Percentiles rank a stretch among this genome's conserved stretches.
phyloP scores from a whole-genome alignment of 1,139 yeast genomes.

The Blastobotrys illinoisensis region DNA sequence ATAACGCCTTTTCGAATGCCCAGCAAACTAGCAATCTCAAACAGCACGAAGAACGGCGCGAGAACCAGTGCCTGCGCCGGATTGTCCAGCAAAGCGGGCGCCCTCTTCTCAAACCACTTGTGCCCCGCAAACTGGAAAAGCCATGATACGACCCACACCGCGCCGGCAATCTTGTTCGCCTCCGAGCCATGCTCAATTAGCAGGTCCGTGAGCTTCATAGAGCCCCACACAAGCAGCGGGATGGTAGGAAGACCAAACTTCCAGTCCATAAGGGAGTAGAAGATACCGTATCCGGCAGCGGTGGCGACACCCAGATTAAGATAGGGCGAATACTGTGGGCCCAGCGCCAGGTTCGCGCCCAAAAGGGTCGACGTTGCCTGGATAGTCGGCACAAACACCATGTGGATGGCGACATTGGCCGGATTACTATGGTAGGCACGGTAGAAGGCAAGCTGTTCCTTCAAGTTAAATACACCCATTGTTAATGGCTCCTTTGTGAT shows the following conservation, averaged over 20 bases:
- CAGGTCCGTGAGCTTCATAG: constrained; percentile 23
- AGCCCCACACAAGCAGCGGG: constrained; percentile 32
- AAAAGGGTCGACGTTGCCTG: constrained; percentile 50
- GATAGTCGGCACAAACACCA: constrained; percentile 75
- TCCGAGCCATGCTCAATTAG: constrained; percentile 15
- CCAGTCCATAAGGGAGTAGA: constrained; percentile 40
- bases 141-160: constrained; percentile 59
- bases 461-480: constrained; percentile 44
- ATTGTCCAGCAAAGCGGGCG: constrained; percentile 85
- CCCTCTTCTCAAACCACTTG: constrained; percentile 69
- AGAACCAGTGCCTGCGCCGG: constrained; percentile 77
- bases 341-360: constrained; percentile 29
- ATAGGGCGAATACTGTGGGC: constrained; percentile 32
- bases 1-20: constrained; percentile 58
- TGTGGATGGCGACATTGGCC: constrained; percentile 70
- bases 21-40: constrained; percentile 63
- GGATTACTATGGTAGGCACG: constrained; percentile 66
- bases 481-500: neutral
- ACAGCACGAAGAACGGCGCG: constrained; percentile 86
- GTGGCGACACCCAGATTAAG: constrained; percentile 39
- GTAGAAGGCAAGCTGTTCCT: constrained; percentile 71
- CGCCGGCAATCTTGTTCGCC: constrained; percentile 28
- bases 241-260: constrained; percentile 41
- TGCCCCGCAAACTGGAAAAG: constrained; percentile 87
- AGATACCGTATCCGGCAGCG: constrained; percentile 39